Evolutionary conservation across 2,329 filamentous ascomycete genomes (phyloP).

Genomic region (Cladosporium oxysporum): DNA sequence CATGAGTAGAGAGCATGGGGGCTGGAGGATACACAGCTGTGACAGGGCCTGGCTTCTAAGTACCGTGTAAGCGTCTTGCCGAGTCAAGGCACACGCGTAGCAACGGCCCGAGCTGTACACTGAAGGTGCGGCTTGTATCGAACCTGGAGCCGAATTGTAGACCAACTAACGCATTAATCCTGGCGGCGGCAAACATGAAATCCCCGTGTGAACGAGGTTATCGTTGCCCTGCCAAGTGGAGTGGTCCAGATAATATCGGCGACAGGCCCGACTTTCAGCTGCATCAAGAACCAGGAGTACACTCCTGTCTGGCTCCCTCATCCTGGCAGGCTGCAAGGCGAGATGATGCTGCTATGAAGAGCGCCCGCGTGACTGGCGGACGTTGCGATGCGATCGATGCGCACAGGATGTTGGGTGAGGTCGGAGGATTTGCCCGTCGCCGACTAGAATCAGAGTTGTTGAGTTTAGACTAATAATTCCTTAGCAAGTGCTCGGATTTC

Average conservation of each 20-base stretch:
- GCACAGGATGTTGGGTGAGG: not conserved
- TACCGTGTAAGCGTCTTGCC: not conserved
- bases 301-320: not conserved
- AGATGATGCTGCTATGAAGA: not conserved
- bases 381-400: not conserved
- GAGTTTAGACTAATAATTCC: not conserved
- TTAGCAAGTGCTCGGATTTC: not conserved
- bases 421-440: not conserved
- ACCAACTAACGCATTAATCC: not conserved
- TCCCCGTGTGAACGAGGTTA: not conserved
- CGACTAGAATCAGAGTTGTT: not conserved
- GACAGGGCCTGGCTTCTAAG: not conserved
- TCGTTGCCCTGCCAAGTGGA: not conserved
- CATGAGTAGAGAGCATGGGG: not conserved
- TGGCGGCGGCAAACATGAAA: not conserved
- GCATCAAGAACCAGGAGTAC: not conserved
- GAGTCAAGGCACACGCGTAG: not conserved
- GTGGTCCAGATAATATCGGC: not conserved
- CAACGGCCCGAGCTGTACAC: not conserved
- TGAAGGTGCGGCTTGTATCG: not conserved
- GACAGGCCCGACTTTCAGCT: not conserved
- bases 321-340: not conserved
- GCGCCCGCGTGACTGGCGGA: not conserved
- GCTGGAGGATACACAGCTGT: not conserved
- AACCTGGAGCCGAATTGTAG: not conserved